Evolutionary conservation across 108 stramenopile species (phyloP), one percentile per base, ranked within the genome.

Genomic region (Nitzschia sp.): DNA sequence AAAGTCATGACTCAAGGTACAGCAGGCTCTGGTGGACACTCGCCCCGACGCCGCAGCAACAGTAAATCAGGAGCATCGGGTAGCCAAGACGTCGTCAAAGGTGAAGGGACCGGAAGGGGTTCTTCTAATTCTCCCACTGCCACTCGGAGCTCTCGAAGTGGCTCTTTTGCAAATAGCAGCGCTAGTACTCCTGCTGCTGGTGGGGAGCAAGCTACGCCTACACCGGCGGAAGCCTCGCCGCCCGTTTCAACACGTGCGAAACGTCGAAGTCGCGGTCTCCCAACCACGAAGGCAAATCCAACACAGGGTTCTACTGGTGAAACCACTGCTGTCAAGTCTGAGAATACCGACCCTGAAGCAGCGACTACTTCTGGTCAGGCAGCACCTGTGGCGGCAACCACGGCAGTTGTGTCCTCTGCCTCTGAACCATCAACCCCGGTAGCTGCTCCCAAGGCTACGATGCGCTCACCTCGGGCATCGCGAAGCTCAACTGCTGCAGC

Each of bases 251-350:
- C 78, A 15, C 67, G 78, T 56, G 67, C 87, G 86, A 71, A 87
- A 83, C 71, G 88, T 91, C 21, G 93, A 93, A 57, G 91, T 86
- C 42, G 93, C 34, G 66, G 66, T 22, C 41, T 67, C 40, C 66
- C 66, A 41, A 53, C 44, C 0, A 6, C 51, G 7, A 63, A 59
- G 57, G 7, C 3, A 10, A 14, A 38, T 11, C 57, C 2, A 59
- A 14, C 11, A 6, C 57, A 10, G 6, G 39, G 15, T 3, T 1
- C 38, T 21, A 59, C 34, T 19, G 38, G 7, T 39, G 34, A n/a
- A 34, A 34, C 57, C 26, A 38, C 19, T n/a, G 39, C 38, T 9
- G 38, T 34, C 2, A 48, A 48, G 46, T 48, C 46, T 5, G n/a
- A 48, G 46, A 34, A 34, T 34, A 34, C 29, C 29, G 29, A 34